Evolutionary conservation across 1,139 yeast genomes (phyloP).

Genomic region (Blastobotrys niveus): DNA sequence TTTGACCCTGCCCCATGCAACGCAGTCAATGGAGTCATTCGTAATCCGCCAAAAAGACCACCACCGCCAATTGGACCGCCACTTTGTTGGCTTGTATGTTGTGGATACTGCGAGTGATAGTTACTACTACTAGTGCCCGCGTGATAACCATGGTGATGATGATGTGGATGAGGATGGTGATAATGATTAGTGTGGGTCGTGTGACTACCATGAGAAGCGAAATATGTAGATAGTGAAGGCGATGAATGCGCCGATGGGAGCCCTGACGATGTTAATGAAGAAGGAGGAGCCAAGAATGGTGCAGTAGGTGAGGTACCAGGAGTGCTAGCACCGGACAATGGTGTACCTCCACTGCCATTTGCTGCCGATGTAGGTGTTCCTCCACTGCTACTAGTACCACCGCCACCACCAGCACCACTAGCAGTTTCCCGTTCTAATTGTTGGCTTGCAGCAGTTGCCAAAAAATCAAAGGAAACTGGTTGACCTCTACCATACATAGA

Average conservation of each 20-base stretch:
- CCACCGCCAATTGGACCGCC: no score
- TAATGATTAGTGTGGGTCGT: slow-evolving; percentile 13
- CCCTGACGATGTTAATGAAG: slow-evolving; percentile 35
- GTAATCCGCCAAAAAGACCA: slow-evolving; percentile 42
- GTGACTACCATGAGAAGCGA: slow-evolving; percentile 25
- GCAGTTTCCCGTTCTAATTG: slow-evolving; percentile 51
- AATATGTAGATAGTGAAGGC: slow-evolving; percentile 61
- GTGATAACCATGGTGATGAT: slow-evolving; percentile 1
- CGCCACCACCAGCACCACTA: no score
- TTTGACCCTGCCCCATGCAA: slow-evolving; percentile 20
- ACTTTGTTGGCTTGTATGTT: no score
- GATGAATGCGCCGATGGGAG: slow-evolving; percentile 54
- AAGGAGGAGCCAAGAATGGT: slow-evolving; percentile 7
- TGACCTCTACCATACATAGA: slow-evolving; percentile 19
- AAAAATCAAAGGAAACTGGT: slow-evolving; percentile 50
- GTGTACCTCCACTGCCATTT: background rate
- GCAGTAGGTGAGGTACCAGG: slow-evolving; percentile 15
- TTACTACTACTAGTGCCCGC: no score
- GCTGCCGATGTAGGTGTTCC: background rate
- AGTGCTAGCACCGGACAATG: slow-evolving; percentile 8
- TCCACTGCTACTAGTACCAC: no score
- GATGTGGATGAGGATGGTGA: slow-evolving; percentile 1
- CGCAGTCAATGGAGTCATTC: slow-evolving; percentile 50
- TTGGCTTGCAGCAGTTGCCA: slow-evolving; percentile 79
- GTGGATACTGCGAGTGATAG: no score